Percentiles rank a stretch among this genome's conserved stretches.
phyloP scores from a whole-genome alignment of 257 asterid species.

The Nicotiana paniculata region DNA sequence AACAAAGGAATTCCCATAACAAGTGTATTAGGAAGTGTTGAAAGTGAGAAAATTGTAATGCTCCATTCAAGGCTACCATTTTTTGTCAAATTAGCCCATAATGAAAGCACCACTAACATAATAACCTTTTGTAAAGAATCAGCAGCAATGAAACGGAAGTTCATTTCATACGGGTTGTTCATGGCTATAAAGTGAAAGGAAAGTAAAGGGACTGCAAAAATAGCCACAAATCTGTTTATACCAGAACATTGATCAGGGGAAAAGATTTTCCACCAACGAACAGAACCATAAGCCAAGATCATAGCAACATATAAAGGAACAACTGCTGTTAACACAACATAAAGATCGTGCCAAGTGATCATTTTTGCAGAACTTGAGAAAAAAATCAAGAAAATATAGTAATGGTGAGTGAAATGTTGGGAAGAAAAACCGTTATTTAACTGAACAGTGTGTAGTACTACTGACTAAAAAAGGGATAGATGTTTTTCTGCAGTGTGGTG shows the following conservation, averaged over 20 bases:
- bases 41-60: constrained; percentile 71
- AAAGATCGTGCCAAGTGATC: constrained; percentile 77
- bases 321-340: constrained; percentile 74
- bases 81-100: constrained; percentile 62
- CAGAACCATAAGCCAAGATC: constrained; percentile 92
- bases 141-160: constrained; percentile 82
- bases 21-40: constrained; percentile 82
- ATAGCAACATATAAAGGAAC: constrained; percentile 87
- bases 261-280: constrained; percentile 96
- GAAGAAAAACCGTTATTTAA: constrained; percentile 28
- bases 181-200: constrained; percentile 81
- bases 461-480: constrained; percentile 36
- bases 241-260: constrained; percentile 96
- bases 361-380: constrained; percentile 24
- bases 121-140: constrained; percentile 70
- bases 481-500: constrained; percentile 19
- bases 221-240: constrained; percentile 81
- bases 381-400: neutral
- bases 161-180: constrained; percentile 72
- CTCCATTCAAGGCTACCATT: constrained; percentile 91
- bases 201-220: constrained; percentile 82
- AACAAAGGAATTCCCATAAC: constrained; percentile 90
- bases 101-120: constrained; percentile 51
- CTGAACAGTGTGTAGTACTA: constrained; percentile 15
- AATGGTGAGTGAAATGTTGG: neutral